Evolutionary conservation across 257 asterid genomes (phyloP).

Genomic region (Cordia subcordata): DNA sequence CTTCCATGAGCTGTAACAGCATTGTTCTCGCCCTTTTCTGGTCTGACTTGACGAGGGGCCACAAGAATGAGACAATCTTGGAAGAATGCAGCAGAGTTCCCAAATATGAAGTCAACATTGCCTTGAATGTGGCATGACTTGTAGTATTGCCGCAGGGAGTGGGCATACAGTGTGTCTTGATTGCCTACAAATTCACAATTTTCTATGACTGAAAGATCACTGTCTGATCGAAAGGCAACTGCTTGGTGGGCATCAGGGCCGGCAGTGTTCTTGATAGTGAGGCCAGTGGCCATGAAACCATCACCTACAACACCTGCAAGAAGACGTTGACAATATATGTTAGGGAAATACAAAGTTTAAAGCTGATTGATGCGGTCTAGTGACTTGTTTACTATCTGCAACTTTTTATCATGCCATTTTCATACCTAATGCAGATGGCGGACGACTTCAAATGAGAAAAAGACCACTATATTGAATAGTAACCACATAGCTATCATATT

Average conservation of each 20-base stretch:
- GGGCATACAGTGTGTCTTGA: conserved; percentile 54
- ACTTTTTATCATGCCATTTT: too few species aligned
- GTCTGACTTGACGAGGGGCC: conserved; percentile 31
- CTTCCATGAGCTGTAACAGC: conserved; percentile 58
- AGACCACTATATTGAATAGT: too few species aligned
- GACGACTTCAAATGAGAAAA: too few species aligned
- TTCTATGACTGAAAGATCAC: conserved; percentile 39
- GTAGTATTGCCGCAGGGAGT: conserved; percentile 52
- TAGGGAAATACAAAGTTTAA: too few species aligned
- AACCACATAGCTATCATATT: too few species aligned
- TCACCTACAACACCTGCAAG: conserved; percentile 44
- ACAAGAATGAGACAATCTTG: conserved; percentile 36
- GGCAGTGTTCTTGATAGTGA: conserved; percentile 46
- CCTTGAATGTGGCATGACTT: conserved; percentile 46
- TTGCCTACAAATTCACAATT: conserved; percentile 50
- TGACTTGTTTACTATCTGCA: too few species aligned
- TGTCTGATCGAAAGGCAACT: conserved; percentile 50
- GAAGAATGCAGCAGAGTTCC: conserved; percentile 46
- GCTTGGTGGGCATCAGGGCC: conserved; percentile 48
- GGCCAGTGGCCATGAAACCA: conserved; percentile 48
- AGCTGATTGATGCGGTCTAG: too few species aligned
- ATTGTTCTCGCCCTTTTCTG: conserved; percentile 42
- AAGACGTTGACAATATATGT: not conserved
- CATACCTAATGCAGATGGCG: too few species aligned
- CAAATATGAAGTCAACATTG: conserved; percentile 54